A percentile compares a stretch with the other conserved stretches of the same genome.
Evolutionary conservation across 768 basidiomycete genomes (phyloP).

Genomic region (Mycena alexandri): DNA sequence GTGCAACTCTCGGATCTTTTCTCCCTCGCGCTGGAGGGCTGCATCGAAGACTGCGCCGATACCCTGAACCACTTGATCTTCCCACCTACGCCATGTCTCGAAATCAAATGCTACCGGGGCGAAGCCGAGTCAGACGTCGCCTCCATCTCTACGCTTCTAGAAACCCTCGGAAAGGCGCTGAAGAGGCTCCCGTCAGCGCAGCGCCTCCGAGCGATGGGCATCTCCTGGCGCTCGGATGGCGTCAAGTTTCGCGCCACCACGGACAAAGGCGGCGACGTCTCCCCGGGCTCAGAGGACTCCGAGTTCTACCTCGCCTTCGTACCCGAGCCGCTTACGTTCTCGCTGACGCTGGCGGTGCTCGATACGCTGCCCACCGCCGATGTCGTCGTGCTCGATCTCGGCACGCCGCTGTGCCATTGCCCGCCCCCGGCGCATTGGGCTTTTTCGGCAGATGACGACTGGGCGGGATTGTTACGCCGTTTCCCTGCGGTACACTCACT

Average conservation of each 20-base stretch:
- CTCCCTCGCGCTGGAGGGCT: conserved; percentile 10
- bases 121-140: not conserved
- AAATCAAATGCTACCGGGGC: not conserved
- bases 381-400: conserved; percentile 3
- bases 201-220: not conserved
- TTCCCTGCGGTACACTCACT: conserved; percentile 7
- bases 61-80: conserved; percentile 9
- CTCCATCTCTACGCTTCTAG: too few relatives aligned
- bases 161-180: too few relatives aligned
- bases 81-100: conserved; percentile 15
- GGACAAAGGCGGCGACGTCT: conserved; percentile 5
- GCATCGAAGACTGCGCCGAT: not conserved
- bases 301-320: conserved; percentile 5
- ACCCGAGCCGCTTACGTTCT: not conserved
- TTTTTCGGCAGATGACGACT: not conserved
- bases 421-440: not conserved
- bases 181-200: too few relatives aligned
- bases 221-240: not conserved
- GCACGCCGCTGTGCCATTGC: conserved; percentile 1
- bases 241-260: not conserved
- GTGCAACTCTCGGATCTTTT: conserved; percentile 13
- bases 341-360: not conserved
- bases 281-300: not conserved
- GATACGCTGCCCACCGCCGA: not conserved
- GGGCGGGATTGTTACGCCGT: not conserved